Evolutionary conservation across 2,329 filamentous ascomycete species (phyloP), one percentile per base, ranked within the genome.

Genomic region (Daldinia sp.): DNA sequence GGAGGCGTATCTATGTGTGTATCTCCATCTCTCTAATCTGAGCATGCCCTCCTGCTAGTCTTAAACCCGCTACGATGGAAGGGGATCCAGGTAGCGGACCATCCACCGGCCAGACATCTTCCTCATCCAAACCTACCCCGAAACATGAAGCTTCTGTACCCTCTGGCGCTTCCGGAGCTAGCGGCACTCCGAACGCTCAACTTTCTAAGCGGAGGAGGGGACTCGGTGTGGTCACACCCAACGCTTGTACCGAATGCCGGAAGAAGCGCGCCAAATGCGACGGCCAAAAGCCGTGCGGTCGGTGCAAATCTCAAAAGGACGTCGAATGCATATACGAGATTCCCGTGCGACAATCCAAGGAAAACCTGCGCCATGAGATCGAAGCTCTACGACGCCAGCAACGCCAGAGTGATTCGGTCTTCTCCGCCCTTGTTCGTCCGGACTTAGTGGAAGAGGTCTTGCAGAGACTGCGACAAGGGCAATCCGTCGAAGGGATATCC

Each of bases 251-350:
- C 15, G 85, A 87, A 71, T 87, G 85, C 69, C 82, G 85, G 56
- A 87, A 87, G 76, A 87, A 87, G 74, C 83, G 85, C 59, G 84
- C 85, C 68, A 87, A 87, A 85, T 89, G 87, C 70, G 86, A 89
- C 69, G 87, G 87, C 5, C 77, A 82, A 49, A 80, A 71, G 27
- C 86, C 85, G 2, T 87, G 85, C 66, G 78, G 79, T 30, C 79
- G 87, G 63, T 89, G 87, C 75, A 81, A 77, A 60, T 66, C 76
- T 0, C 85, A 88, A 64, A 83, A 82, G 55, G 82, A 83, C 29
- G 75, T 81, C 35, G 81, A 87, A 21, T 89, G 87, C 63, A 71
- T 87, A 21, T 89, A 89, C 76, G 85, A 89, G 67, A 72, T 87
- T 6, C 87, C 86, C 0, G 82, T 89, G 4, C 85, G 87, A 43